Evolutionary conservation across 2,329 filamentous ascomycete genomes (phyloP).

Genomic region (Nothophoma quercina): DNA sequence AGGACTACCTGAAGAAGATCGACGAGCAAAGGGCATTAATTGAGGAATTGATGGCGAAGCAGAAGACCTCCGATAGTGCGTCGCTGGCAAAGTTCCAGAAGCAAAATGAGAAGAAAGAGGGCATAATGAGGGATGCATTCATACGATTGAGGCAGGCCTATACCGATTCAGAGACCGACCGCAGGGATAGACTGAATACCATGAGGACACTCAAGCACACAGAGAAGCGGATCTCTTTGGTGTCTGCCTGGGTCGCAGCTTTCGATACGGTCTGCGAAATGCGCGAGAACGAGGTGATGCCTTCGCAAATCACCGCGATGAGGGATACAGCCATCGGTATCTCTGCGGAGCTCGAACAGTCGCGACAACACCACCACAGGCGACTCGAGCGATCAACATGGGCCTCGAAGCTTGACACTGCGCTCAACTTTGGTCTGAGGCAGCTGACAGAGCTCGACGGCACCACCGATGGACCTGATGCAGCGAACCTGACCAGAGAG

Average conservation of each 20-base stretch:
- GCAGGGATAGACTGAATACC: slow-evolving; percentile 77
- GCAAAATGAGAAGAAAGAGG: slow-evolving; percentile 83
- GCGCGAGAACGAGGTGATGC: slow-evolving; percentile 73
- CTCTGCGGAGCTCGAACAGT: slow-evolving; percentile 85
- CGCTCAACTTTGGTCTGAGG: slow-evolving; percentile 81
- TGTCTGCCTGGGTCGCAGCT: slow-evolving; percentile 92
- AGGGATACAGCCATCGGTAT: slow-evolving; percentile 90
- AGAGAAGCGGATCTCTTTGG: slow-evolving; percentile 81
- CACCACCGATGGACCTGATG: slow-evolving; percentile 70
- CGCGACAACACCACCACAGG: slow-evolving; percentile 89
- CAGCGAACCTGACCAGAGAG: slow-evolving; percentile 77
- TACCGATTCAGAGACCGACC: slow-evolving; percentile 78
- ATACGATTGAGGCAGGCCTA: slow-evolving; percentile 82
- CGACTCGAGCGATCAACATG: slow-evolving; percentile 81
- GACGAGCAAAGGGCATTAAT: slow-evolving; percentile 98
- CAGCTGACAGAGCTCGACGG: slow-evolving; percentile 77
- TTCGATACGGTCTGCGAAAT: slow-evolving; percentile 84
- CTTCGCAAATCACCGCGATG: slow-evolving; percentile 68
- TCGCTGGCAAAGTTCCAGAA: slow-evolving; percentile 92
- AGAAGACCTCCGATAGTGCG: slow-evolving; percentile 83
- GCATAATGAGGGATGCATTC: slow-evolving; percentile 77
- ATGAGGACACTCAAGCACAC: slow-evolving; percentile 85
- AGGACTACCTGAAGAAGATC: slow-evolving; percentile 99
- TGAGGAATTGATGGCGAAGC: slow-evolving; percentile 91
- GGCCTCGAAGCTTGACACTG: slow-evolving; percentile 87